Percentiles rank a stretch among this genome's conserved stretches.
These are phyloP conservation scores for Thelephora terrestris DNA, from an alignment of 1,284 basidiomycete species.

Conservation along the genomic window DNA sequence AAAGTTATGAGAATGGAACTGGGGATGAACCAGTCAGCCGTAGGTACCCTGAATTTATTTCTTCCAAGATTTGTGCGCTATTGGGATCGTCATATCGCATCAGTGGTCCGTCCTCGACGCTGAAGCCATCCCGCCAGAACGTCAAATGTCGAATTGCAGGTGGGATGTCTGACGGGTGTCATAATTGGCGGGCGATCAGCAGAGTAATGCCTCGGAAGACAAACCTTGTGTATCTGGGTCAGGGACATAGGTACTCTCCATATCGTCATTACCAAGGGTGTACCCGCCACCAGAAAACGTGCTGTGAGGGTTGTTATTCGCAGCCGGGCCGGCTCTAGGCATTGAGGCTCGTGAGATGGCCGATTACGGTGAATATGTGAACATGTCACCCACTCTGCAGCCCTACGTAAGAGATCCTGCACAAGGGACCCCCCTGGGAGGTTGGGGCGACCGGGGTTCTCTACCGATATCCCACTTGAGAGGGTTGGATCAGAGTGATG, in stretches of 20 bases:
- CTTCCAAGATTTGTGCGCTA: slow-evolving; percentile 62
- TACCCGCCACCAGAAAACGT: slow-evolving; percentile 67
- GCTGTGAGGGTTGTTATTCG: slow-evolving; percentile 7
- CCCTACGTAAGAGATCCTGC: slow-evolving; percentile 73
- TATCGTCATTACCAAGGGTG: slow-evolving; percentile 81
- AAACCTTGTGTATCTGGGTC: slow-evolving; percentile 40
- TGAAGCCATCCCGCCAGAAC: slow-evolving; percentile 94
- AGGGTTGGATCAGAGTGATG: not conserved
- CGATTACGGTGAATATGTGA: not conserved
- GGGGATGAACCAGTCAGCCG: not conserved
- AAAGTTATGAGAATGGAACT: not conserved
- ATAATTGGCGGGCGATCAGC: not conserved
- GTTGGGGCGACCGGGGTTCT: slow-evolving; percentile 63
- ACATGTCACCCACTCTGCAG: slow-evolving; percentile 54
- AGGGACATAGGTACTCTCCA: slow-evolving; percentile 62
- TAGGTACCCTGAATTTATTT: slow-evolving; percentile 75
- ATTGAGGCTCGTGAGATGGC: not conserved
- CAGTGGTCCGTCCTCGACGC: slow-evolving; percentile 84
- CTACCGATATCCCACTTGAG: slow-evolving; percentile 77
- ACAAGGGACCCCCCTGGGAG: slow-evolving; percentile 63
- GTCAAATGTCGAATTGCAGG: slow-evolving; percentile 72
- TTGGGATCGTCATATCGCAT: slow-evolving; percentile 79
- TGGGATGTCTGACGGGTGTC: not conserved
- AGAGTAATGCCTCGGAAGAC: not conserved
- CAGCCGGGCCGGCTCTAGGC: slow-evolving; percentile 32